These are phyloP conservation scores for Clathrospora elynae DNA, from an alignment of 2,329 filamentous ascomycete genomes.

Conservation along the genomic window DNA sequence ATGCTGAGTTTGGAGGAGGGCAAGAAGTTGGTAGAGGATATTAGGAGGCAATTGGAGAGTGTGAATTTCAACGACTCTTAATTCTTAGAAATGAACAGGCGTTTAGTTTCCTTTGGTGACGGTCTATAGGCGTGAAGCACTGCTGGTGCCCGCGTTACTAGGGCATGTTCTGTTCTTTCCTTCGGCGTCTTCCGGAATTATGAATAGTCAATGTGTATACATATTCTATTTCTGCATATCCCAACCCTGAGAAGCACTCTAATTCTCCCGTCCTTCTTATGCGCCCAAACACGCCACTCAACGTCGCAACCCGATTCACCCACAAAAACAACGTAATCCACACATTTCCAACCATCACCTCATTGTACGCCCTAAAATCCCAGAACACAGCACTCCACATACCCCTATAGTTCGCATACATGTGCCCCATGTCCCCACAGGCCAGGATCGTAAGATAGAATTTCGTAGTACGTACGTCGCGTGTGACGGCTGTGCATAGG, in stretches of 20 bases:
- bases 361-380: conserved; percentile 29
- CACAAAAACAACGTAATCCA: conserved; percentile 29
- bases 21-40: conserved; percentile 42
- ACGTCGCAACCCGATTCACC: conserved; percentile 27
- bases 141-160: too few relatives aligned
- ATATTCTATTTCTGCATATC: background rate
- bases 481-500: conserved; percentile 32
- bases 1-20: conserved; percentile 50
- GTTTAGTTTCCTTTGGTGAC: background rate
- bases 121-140: too few relatives aligned
- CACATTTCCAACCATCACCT: conserved; percentile 39
- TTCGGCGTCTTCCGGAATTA: too few relatives aligned
- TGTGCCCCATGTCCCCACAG: conserved; percentile 31
- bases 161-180: too few relatives aligned
- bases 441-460: conserved; percentile 31
- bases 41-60: conserved; percentile 29
- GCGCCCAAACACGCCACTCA: conserved; percentile 31
- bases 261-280: conserved; percentile 7
- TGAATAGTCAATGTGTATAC: too few relatives aligned
- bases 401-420: conserved; percentile 28
- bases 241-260: background rate
- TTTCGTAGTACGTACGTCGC: conserved; percentile 30
- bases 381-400: conserved; percentile 31
- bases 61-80: background rate
- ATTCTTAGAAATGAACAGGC: background rate